Base-by-base conservation (phyloP, 768 basidiomycete species). In the Fibroporia radiculosa region DNA sequence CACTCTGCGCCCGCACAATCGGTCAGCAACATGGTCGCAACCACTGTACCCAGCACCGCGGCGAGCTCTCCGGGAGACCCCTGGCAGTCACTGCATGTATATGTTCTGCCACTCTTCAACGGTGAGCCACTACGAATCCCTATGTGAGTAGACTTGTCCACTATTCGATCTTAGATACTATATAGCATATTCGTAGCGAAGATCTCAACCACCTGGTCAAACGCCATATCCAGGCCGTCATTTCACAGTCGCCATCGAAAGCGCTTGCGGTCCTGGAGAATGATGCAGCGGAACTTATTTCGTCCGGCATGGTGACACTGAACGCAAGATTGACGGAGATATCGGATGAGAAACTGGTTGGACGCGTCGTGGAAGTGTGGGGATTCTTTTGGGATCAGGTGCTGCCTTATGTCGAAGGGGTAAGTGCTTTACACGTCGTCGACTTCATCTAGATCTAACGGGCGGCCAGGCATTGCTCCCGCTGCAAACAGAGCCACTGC, bases 301-400 rank as follows among this genome's bases (percentile, higher is more conserved):
- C 78, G 1, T 74, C 80, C 1, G 93, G 93, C 10, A 97, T 95
- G 90, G 77, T 92, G 41, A 97, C 92, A 2, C 71, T 97, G 20
- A 92, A 89, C 53, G 80, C 90, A 0, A 93, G 89, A 56, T 70
- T 97, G 4, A 68, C 73, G 24, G 80, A 75, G 3, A 67, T 85
- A 7, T 84, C 91, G 22, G 92, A 93, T 33, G 82, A 84, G 29
- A 78, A 83, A 56, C 70, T 97, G 13, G 67, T 93, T 4, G 69
- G 69, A 4, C 73, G 89, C 23, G 73, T 95, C 14, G 86, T 92
- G 1, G 91, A 93, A 54, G 72, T 87, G 14, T 97, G 93, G 92
- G 77, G 74, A 12, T 93, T 95, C 70, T 96, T 96, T 64, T 95
- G 88, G 84, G 85, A 85, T 54, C 81, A 87, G 48, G 81, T 92